Percentiles rank a stretch among this genome's conserved stretches.
phyloP scores from a whole-genome alignment of 257 asterid species.

The Coffea canephora region DNA sequence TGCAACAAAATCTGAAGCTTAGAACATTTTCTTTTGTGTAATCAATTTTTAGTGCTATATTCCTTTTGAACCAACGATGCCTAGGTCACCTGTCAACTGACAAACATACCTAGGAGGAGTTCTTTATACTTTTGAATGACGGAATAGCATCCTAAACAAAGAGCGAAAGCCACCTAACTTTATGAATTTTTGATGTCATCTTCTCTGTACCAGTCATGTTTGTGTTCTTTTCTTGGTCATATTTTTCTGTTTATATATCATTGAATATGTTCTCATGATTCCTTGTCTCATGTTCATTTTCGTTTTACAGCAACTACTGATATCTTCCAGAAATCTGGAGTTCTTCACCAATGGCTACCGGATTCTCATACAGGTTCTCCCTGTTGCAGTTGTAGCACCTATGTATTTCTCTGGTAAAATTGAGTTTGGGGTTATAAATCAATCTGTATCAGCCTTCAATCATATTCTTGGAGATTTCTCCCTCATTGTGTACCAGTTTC shows the following conservation, averaged over 20 bases:
- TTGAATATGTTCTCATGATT: not conserved
- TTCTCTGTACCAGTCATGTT: not conserved
- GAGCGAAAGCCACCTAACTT: not conserved
- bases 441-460: conserved; percentile 82
- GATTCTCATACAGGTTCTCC: conserved; percentile 89
- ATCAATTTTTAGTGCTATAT: not conserved
- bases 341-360: conserved; percentile 94
- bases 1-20: not conserved
- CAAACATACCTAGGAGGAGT: not conserved
- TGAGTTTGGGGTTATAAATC: conserved; percentile 94
- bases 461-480: conserved; percentile 95
- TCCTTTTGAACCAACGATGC: not conserved
- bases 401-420: conserved; percentile 95
- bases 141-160: not conserved
- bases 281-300: conserved; percentile 23
- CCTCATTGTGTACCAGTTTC: conserved; percentile 77
- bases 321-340: conserved; percentile 90
- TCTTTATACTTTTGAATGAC: not conserved
- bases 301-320: conserved; percentile 69
- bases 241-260: not conserved
- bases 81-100: not conserved
- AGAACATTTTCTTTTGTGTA: too few relatives aligned
- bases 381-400: conserved; percentile 97
- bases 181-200: not conserved
- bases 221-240: not conserved